Conservation (phyloP, 208 protist species). For the Acanthamoeba triangularis region DNA sequence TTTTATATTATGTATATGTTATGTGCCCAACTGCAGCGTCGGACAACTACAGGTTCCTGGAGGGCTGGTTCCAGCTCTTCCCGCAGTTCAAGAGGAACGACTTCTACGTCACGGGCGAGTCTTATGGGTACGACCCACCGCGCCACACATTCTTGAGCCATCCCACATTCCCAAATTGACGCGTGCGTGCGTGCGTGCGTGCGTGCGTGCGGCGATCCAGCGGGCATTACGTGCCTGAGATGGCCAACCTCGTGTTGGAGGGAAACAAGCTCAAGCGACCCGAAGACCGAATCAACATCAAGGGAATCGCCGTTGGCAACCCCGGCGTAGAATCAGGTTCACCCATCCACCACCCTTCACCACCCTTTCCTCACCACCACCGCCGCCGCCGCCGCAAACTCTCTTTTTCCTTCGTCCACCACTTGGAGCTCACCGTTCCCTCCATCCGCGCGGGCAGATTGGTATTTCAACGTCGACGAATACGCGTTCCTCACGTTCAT, state of each 20-base stretch:
- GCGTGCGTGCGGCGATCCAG: background rate
- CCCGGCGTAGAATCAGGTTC: background rate
- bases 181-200: background rate
- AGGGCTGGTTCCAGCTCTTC: conserved; percentile 75
- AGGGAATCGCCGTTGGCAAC: conserved; percentile 1
- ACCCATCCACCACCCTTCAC: background rate
- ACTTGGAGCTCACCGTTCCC: background rate
- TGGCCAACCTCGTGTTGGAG: conserved; percentile 8
- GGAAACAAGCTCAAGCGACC: conserved; percentile 24
- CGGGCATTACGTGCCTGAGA: conserved; percentile 9
- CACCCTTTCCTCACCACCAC: too few species aligned
- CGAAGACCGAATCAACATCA: conserved; percentile 18
- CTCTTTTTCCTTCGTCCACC: background rate
- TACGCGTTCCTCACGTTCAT: conserved; percentile 33
- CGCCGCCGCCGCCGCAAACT: too few species aligned
- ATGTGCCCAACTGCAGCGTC: background rate
- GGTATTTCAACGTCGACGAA: conserved; percentile 25
- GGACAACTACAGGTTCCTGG: conserved; percentile 77
- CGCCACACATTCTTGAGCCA: background rate
- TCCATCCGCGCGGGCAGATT: background rate
- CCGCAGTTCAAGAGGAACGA: conserved; percentile 77
- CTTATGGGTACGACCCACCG: conserved; percentile 74
- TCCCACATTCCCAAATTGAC: background rate
- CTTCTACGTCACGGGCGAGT: conserved; percentile 85
- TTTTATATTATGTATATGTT: background rate